Conservation (phyloP, 2,329 filamentous ascomycete genomes). For the Aureobasidium vineae region DNA sequence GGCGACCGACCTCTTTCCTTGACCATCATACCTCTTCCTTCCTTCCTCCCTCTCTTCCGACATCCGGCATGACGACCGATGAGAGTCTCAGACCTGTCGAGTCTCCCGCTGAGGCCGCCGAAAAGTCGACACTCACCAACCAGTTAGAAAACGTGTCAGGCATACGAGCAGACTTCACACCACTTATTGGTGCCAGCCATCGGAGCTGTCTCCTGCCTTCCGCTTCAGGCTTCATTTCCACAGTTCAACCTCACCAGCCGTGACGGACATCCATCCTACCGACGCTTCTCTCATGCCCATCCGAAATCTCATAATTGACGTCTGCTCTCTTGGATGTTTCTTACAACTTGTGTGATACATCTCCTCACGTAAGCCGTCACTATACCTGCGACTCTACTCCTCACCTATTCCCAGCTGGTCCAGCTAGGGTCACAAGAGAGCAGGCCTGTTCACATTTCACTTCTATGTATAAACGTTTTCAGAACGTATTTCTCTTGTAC, state of each 20-base stretch:
- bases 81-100: not conserved
- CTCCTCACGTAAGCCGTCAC: not conserved
- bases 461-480: slow-evolving; percentile 22
- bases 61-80: not conserved
- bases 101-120: not conserved
- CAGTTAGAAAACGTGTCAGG: not conserved
- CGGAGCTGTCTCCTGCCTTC: not conserved
- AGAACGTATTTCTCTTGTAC: slow-evolving; percentile 8
- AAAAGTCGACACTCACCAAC: not conserved
- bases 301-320: not conserved
- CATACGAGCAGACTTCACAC: not conserved
- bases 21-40: not conserved
- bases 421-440: not conserved
- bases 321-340: not conserved
- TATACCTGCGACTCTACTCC: not conserved
- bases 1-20: not conserved
- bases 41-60: not conserved
- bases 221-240: not conserved
- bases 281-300: not conserved
- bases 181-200: not conserved
- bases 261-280: not conserved
- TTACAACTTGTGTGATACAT: not conserved
- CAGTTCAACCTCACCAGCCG: not conserved
- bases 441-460: slow-evolving; percentile 1
- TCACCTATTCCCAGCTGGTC: not conserved